Base-by-base conservation (phyloP, 1,284 basidiomycete species). In the Chalciporus sp. region DNA sequence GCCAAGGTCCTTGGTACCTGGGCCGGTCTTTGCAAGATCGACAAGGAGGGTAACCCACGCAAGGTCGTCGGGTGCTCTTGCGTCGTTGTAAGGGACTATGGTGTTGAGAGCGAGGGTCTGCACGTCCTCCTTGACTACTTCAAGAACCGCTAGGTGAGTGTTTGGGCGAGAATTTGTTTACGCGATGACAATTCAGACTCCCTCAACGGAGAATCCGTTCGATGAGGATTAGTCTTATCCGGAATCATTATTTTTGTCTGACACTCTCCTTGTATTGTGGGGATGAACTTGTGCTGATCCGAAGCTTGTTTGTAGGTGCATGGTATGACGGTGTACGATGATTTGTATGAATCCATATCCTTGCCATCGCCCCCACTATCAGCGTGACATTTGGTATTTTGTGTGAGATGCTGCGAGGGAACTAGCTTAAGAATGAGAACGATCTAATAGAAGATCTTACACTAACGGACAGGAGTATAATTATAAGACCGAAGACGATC, bases 1-100 rank as follows among this genome's bases (percentile, higher is more conserved):
- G 92, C 94, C 72, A 99, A 99, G 82, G 88, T 96, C 65, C 89
- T 99, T 69, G 96, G 95, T 56, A 93, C 91, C 69, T 98, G 96
- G 96, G 95, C 94, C 68, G 96, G 96, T 75, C 86, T 99, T 61
- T 98, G 95, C 88, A 97, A 97, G 83, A 97, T 98, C 74, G 95
- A 98, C 82, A 88, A 94, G 69, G 96, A 99, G 82, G 96, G 96
- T 68, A 98, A 98, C 82, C 92, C 96, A 55, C 85, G 96, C 73
- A 98, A 98, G 85, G 83, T 98, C 71, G 94, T 96, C 61, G 92
- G 92, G 58, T 95, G 93, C 84, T 92, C 90, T 65, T 98, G 95
- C 74, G 96, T 98, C 65, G 96, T 98, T 64, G 95, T 99, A 70
- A 97, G 94, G 83, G 94, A 98, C 75, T 99, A 96, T 74, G 96